Percentiles rank a stretch among this genome's conserved stretches.
These are phyloP conservation scores for Puccinia brachypodii DNA, from an alignment of 1,284 basidiomycete genomes.

Conservation along the genomic window DNA sequence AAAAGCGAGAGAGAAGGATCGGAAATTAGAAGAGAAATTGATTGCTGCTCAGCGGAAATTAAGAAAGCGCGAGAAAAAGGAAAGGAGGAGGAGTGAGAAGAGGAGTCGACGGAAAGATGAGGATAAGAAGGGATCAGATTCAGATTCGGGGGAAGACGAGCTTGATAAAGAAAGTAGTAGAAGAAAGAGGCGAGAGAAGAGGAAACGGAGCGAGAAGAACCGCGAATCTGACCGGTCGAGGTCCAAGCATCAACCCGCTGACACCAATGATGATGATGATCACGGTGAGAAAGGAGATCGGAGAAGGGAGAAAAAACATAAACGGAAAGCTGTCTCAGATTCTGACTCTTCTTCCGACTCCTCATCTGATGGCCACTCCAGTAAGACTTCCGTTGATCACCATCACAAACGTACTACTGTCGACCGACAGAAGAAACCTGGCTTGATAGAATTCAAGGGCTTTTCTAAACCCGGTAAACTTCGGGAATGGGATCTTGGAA, in stretches of 20 bases:
- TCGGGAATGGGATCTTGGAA: constrained; percentile 47
- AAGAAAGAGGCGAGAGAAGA: neutral
- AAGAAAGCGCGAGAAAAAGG: constrained; percentile 6
- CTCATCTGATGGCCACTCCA: neutral
- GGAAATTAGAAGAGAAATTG: constrained; percentile 1
- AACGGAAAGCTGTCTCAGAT: neutral
- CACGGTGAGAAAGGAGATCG: neutral
- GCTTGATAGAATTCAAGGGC: constrained; percentile 35
- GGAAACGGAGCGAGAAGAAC: neutral
- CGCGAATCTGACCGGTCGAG: neutral
- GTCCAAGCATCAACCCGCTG: neutral
- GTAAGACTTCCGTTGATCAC: neutral
- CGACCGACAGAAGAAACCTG: neutral
- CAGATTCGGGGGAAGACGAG: neutral
- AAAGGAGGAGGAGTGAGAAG: neutral
- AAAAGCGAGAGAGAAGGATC: constrained; percentile 17
- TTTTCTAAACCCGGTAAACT: constrained; percentile 36
- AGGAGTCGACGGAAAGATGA: neutral
- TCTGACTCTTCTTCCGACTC: neutral
- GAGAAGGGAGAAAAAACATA: neutral
- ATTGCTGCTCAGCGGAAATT: neutral
- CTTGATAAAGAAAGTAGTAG: neutral
- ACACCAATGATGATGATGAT: neutral
- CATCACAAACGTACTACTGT: neutral
- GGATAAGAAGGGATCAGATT: neutral